Evolutionary conservation across 1,139 yeast genomes (phyloP).

Genomic region (Candida sp.): DNA sequence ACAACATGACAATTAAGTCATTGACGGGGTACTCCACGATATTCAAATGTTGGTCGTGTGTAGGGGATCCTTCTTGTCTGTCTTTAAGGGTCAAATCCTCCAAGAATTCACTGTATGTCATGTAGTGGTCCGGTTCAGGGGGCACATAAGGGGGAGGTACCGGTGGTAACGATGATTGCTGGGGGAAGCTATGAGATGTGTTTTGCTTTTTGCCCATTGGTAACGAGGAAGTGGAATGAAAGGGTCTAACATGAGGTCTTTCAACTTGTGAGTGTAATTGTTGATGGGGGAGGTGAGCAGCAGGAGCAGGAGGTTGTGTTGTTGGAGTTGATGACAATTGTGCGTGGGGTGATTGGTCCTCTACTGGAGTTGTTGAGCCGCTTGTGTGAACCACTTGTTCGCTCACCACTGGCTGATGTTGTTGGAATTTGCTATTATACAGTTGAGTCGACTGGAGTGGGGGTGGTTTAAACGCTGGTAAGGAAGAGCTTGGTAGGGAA

Average conservation of each 20-base stretch:
- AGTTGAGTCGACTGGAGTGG: constrained; percentile 6
- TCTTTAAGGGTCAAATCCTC: constrained; percentile 33
- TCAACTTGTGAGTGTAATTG: background rate
- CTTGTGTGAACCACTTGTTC: constrained; percentile 9
- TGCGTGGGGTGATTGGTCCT: constrained; percentile 2
- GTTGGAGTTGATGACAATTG: background rate
- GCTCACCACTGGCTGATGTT: constrained; percentile 8
- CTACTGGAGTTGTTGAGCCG: constrained; percentile 10
- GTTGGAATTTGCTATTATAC: constrained; percentile 2
- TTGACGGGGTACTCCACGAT: constrained; percentile 86
- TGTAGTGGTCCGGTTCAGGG: constrained; percentile 47
- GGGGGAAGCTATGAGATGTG: background rate
- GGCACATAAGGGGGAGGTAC: constrained; percentile 12
- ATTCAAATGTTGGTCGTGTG: constrained; percentile 62
- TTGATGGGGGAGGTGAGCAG: background rate
- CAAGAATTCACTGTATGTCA: constrained; percentile 48
- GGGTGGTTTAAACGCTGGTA: background rate
- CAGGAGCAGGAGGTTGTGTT: no score
- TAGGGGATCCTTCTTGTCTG: constrained; percentile 15
- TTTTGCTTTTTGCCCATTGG: constrained; percentile 3
- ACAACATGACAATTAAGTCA: constrained; percentile 81
- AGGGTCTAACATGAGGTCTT: constrained; percentile 3
- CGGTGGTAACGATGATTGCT: constrained; percentile 6
- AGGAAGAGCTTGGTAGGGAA: constrained; percentile 14
- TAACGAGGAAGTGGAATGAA: constrained; percentile 3